Conservation (phyloP, 2,329 filamentous ascomycete species). For the Aspergillus niger region DNA sequence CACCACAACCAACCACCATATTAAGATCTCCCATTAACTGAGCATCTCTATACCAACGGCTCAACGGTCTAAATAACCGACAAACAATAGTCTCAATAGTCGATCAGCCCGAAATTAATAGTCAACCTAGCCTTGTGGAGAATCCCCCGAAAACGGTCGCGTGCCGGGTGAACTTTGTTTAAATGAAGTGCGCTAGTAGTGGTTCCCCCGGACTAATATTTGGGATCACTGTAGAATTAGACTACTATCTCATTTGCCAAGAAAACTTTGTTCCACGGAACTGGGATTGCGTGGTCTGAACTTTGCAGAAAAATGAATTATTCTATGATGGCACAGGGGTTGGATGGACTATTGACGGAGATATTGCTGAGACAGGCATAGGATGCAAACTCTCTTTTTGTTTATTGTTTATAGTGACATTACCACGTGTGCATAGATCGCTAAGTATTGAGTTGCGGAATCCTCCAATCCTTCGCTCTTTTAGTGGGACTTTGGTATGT, state of each 20-base stretch:
- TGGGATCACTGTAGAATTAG: neutral
- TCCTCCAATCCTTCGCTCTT: neutral
- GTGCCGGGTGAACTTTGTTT: neutral
- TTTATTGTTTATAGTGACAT: neutral
- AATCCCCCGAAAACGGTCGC: neutral
- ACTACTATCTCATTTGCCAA: too few species aligned
- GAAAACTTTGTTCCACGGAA: neutral
- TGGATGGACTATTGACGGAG: neutral
- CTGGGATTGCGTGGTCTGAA: neutral
- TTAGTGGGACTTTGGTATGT: neutral
- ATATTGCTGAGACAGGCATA: neutral
- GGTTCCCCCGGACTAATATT: neutral
- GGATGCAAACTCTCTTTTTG: neutral
- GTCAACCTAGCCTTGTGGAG: neutral
- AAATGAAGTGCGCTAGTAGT: too few species aligned
- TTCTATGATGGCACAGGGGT: neutral
- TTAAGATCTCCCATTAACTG: too few species aligned
- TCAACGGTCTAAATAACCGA: neutral
- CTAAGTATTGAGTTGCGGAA: neutral
- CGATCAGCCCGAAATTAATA: neutral
- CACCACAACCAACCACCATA: too few species aligned
- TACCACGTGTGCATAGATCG: neutral
- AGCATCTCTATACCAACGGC: too few species aligned
- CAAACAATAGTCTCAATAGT: neutral
- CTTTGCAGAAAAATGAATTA: neutral